Evolutionary conservation across 192 early-diverging fungal genomes (phyloP), one percentile per base, ranked within the genome.

Genomic region (Entophlyctis helioformis): DNA sequence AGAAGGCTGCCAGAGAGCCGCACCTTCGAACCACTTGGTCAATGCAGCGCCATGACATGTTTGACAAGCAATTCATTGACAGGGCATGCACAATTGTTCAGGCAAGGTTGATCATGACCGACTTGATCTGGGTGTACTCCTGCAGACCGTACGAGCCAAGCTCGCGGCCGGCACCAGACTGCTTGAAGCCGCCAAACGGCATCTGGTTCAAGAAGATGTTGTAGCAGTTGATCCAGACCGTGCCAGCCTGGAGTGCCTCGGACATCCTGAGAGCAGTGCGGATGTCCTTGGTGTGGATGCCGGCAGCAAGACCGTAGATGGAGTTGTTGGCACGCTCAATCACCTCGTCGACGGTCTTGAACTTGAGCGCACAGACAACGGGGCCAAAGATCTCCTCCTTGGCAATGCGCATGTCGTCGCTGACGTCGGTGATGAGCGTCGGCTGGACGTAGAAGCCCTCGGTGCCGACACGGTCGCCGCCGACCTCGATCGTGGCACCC

Each of bases 361-460:
- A 39, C 18, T 25, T 41, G 39, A n/a, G 0, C 7, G 89, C 66
- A 7, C 68, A 76, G 25, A 84, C 84, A 18, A 93, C 71, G 13
- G 89, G 89, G 7, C 89, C 89, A 74, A 93, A 93, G 3, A 82
- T 84, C 52, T 93, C 89, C 52, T 93, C 87, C 16, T 56, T 71
- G 20, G 74, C 63, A 44, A 92, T 79, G 10, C 48, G 51, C 76
- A 84, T 80, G 23, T 68, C 63, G 25, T 70, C 61, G 10, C 54
- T 68, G 58, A 82, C 77, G n/a, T 71, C 65, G 1, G 60, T 57
- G 28, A 75, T 73, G n/a, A 85, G 37, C 0, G 83, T 81, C 0
- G 80, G 80, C 33, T 66, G 40, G 48, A 86, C 79, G 39, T 76
- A 50, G 57, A 83, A 74, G 71, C 46, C 13, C 7, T 40, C 39